Base-by-base conservation (phyloP, 805 yeast genomes). In the Lipomyces mesembrius region DNA sequence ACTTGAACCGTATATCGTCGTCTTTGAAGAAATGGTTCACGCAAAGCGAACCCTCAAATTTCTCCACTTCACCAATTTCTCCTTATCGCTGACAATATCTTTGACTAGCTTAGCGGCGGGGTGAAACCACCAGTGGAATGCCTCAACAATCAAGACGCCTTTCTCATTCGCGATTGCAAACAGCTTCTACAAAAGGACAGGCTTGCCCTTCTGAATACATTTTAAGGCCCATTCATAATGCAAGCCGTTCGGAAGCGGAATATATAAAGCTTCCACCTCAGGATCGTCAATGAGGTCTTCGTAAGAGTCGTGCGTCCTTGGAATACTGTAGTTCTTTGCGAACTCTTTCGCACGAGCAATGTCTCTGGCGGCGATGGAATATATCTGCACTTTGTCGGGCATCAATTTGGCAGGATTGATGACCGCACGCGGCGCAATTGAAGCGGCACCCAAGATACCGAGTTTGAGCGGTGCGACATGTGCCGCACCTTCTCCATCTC, bases 151-250 rank as follows among this genome's bases (percentile, higher is more conserved):
- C 7, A 68, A 35, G 17, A 63, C 71, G 6, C 29, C 52, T 34
- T 63, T 60, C 34, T 56, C 60, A 22, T 57, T 22, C 2, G 71
- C 67, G 27, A 46, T 20, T 11, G 35, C 64, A 63, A 63, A 63
- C 52, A 68, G 29, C 49, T 62, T 61, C 61, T 68, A 71, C 17
- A 68, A 59, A 29, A 68, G 54, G 25, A 68, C 71, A 4, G 70
- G 66, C 37, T 67, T 67, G 12, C 64, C 66, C 2, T 54, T 59
- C 49, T 67, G 66, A 25, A 68, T 46, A 14, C 65, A 60, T 46
- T 68, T 68, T 9, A 63, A n/a, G 2, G 71, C 55, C 71, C 71
- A 68, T 27, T 68, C 71, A 20, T 67, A 67, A 60, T 68, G 71
- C 37, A 68, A 35, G 12, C 71, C 68, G 35, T 67, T 67, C 8